phyloP scores from a whole-genome alignment of 2,329 filamentous ascomycete species.

The Chaetomium sp. region DNA sequence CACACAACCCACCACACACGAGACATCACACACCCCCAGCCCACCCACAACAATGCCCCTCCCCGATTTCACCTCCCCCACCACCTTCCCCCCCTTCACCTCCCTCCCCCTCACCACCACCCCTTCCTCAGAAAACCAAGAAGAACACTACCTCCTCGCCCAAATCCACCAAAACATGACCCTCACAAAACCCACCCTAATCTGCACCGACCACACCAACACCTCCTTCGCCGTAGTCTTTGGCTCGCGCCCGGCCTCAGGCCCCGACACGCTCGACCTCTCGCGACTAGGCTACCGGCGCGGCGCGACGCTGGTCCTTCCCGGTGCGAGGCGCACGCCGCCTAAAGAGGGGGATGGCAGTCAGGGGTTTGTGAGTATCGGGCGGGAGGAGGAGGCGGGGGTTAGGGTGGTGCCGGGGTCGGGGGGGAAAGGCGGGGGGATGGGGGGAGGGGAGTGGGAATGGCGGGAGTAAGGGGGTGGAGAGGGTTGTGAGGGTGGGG shows the following conservation, averaged over 20 bases:
- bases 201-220: slow-evolving; percentile 46
- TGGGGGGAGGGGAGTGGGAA: slow-evolving; percentile 42
- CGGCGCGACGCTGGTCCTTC: slow-evolving; percentile 46
- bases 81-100: slow-evolving; percentile 42
- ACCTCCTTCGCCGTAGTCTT: slow-evolving; percentile 51
- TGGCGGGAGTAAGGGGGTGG: slow-evolving; percentile 38
- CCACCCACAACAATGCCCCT: slow-evolving; percentile 28
- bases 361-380: background rate
- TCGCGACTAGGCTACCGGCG: slow-evolving; percentile 40
- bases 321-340: slow-evolving; percentile 41
- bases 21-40: background rate
- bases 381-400: slow-evolving; percentile 29
- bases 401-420: slow-evolving; percentile 18
- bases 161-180: slow-evolving; percentile 52
- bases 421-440: slow-evolving; percentile 34
- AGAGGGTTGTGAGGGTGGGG: slow-evolving; percentile 34
- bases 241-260: slow-evolving; percentile 36
- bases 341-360: slow-evolving; percentile 39
- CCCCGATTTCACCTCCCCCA: slow-evolving; percentile 41
- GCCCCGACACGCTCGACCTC: slow-evolving; percentile 42
- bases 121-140: slow-evolving; percentile 11
- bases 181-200: slow-evolving; percentile 53
- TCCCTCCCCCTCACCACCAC: slow-evolving; percentile 35
- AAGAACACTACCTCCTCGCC: slow-evolving; percentile 46
- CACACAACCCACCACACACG: background rate